Conservation (phyloP, 2,329 filamentous ascomycete species). For the Trichoderma aggressivum region DNA sequence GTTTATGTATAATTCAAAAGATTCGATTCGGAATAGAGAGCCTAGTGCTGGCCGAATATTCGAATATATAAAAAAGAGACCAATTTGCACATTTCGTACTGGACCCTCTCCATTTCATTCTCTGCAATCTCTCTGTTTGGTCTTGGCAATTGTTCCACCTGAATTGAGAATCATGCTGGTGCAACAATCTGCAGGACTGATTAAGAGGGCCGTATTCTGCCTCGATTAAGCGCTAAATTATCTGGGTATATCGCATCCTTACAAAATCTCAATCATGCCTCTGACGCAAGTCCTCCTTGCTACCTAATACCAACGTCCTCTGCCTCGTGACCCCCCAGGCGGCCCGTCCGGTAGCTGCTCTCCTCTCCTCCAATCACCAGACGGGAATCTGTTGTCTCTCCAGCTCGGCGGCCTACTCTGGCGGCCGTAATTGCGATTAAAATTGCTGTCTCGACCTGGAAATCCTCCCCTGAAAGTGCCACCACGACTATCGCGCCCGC, state of each 20-base stretch:
- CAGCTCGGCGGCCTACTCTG: conserved; percentile 36
- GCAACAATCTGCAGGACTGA: neutral
- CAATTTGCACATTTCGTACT: neutral
- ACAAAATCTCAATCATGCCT: neutral
- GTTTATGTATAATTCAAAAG: conserved; percentile 42
- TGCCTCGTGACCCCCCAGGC: conserved; percentile 28
- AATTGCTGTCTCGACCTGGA: conserved; percentile 27
- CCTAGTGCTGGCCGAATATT: conserved; percentile 1
- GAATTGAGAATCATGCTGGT: neutral
- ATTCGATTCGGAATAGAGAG: conserved; percentile 29
- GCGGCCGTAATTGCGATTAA: conserved; percentile 35
- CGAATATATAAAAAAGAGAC: neutral
- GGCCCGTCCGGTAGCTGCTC: conserved; percentile 57
- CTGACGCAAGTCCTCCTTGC: neutral
- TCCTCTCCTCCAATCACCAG: conserved; percentile 65
- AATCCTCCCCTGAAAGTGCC: conserved; percentile 25
- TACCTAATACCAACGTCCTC: conserved; percentile 29
- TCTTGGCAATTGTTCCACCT: neutral
- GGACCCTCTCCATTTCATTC: neutral
- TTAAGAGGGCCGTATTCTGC: neutral
- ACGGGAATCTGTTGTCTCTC: conserved; percentile 40
- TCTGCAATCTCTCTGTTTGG: neutral
- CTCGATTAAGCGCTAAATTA: conserved; percentile 1
- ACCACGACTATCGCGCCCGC: conserved; percentile 25
- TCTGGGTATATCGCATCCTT: conserved; percentile 30